phyloP scores from a whole-genome alignment of 768 basidiomycete species.

The Nidularia pulvinata region DNA sequence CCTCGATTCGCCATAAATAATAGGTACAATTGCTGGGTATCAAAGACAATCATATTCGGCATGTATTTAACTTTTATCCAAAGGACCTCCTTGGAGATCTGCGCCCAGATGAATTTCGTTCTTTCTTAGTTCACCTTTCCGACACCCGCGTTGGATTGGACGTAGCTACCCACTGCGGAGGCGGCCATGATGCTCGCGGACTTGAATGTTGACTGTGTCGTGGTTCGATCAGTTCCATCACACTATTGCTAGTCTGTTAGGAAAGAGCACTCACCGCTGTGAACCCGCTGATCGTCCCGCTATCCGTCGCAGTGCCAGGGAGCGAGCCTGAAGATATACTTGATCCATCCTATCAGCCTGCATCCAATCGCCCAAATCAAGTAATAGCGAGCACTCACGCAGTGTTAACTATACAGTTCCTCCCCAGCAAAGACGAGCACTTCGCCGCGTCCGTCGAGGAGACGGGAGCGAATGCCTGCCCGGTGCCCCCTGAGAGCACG shows the following conservation, averaged over 20 bases:
- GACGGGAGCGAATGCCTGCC: slow-evolving; percentile 16
- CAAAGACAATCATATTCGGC: no score
- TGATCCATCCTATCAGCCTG: no score
- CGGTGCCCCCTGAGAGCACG: slow-evolving; percentile 8
- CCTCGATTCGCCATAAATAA: no score
- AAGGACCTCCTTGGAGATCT: no score
- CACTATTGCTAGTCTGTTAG: no score
- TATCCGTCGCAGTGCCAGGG: slow-evolving; percentile 12
- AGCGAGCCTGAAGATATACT: slow-evolving; percentile 14
- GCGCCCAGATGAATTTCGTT: background rate
- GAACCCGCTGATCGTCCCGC: slow-evolving; percentile 17
- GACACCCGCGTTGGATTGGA: slow-evolving; percentile 17
- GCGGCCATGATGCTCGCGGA: slow-evolving; percentile 14
- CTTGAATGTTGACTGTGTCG: slow-evolving; percentile 10
- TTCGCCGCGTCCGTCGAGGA: slow-evolving; percentile 8
- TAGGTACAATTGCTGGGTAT: no score
- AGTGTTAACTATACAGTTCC: slow-evolving; percentile 13
- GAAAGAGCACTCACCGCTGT: slow-evolving; percentile 10
- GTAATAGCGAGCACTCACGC: slow-evolving; percentile 3
- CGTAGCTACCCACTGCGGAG: slow-evolving; percentile 11
- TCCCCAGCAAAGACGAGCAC: slow-evolving; percentile 13
- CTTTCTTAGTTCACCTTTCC: slow-evolving; percentile 15
- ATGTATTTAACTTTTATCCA: no score
- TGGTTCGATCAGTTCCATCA: no score
- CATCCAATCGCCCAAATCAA: no score